These are phyloP conservation scores for Amniculicola lignicola DNA, from an alignment of 495 filamentous ascomycete genomes.

Conservation along the genomic window DNA sequence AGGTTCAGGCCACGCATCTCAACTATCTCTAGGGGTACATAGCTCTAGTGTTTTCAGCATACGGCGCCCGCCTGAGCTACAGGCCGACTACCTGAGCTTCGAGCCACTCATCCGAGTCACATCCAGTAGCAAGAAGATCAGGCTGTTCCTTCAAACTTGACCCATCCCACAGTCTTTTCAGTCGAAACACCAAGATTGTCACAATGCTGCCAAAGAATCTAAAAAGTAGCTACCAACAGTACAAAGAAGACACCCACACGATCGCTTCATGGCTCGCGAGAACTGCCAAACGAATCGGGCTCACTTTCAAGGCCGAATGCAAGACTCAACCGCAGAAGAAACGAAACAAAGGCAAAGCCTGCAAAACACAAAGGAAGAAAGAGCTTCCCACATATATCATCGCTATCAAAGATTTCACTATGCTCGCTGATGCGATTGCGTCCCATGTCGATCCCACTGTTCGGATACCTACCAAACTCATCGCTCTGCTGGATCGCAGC, in stretches of 20 bases:
- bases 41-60: too few species aligned
- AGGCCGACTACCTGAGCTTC: too few species aligned
- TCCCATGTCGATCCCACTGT: slow-evolving; percentile 15
- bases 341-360: not conserved
- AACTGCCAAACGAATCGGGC: slow-evolving; percentile 45
- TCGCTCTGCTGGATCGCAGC: not conserved
- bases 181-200: too few species aligned
- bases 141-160: too few species aligned
- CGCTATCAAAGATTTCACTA: slow-evolving; percentile 43
- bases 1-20: too few species aligned
- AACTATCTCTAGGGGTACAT: too few species aligned
- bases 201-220: slow-evolving; percentile 41
- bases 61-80: too few species aligned
- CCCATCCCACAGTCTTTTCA: too few species aligned
- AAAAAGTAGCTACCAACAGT: slow-evolving; percentile 46
- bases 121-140: too few species aligned
- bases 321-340: slow-evolving; percentile 29
- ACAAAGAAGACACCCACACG: slow-evolving; percentile 50
- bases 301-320: slow-evolving; percentile 28
- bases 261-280: slow-evolving; percentile 52
- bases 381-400: slow-evolving; percentile 37
- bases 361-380: slow-evolving; percentile 14
- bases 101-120: too few species aligned
- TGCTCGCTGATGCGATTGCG: slow-evolving; percentile 43
- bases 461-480: not conserved